A percentile compares a stretch with the other conserved stretches of the same genome.
Conservation (phyloP, 345 rosid genomes). For the Murraya paniculata region DNA sequence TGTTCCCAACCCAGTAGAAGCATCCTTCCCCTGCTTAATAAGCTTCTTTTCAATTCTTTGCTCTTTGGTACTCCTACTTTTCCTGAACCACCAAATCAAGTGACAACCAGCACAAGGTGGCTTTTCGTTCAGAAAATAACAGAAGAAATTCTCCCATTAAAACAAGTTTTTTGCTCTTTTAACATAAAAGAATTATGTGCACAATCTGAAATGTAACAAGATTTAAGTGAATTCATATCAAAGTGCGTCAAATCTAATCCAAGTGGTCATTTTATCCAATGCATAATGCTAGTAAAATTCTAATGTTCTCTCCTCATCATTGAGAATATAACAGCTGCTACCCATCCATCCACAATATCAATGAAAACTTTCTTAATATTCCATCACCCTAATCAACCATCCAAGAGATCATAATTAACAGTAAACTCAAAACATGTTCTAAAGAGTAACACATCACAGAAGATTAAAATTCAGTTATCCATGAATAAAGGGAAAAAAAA, state of each 20-base stretch:
- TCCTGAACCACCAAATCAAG: slow-evolving; percentile 34
- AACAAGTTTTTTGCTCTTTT: background rate
- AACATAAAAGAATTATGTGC: background rate
- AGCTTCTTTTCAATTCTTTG: slow-evolving; percentile 23
- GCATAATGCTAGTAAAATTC: background rate
- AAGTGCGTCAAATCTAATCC: slow-evolving; percentile 5
- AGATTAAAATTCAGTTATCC: background rate
- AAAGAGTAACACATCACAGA: background rate
- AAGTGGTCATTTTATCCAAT: background rate
- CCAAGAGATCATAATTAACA: background rate
- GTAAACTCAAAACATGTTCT: background rate
- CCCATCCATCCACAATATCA: background rate
- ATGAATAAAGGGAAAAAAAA: background rate
- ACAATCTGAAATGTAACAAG: background rate
- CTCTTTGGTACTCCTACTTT: slow-evolving; percentile 26
- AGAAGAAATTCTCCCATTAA: background rate
- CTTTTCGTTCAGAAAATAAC: background rate
- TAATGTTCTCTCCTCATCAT: background rate
- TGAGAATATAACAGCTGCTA: background rate
- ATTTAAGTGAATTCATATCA: background rate
- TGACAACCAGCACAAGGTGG: slow-evolving; percentile 5
- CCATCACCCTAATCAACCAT: background rate
- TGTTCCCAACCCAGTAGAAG: slow-evolving; percentile 15
- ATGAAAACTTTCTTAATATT: background rate
- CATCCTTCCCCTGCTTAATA: slow-evolving; percentile 6